Percentiles rank a stretch among this genome's conserved stretches.
These are phyloP conservation scores for Chamaecyparis obtusa DNA, from an alignment of 75 land plant genomes.

Conservation along the genomic window DNA sequence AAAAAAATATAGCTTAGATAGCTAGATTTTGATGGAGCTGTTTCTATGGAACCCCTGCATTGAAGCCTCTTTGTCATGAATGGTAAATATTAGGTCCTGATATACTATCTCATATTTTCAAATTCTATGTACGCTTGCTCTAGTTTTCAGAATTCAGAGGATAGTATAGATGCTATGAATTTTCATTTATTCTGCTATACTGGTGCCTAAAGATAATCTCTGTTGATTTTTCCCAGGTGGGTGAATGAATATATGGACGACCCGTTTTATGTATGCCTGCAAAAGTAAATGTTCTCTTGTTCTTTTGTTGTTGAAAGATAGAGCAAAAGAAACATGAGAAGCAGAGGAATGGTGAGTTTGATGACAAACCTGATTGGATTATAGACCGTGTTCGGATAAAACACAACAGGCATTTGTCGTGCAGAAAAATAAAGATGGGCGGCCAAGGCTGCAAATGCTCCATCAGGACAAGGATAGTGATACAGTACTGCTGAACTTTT, in stretches of 20 bases:
- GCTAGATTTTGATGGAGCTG: neutral
- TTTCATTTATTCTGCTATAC: neutral
- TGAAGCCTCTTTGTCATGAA: no score
- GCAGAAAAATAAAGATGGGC: slow-evolving; percentile 84
- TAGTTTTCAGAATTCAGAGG: no score
- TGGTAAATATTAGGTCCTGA: neutral
- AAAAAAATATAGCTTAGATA: neutral
- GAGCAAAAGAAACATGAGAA: neutral
- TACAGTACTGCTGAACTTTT: slow-evolving; percentile 63
- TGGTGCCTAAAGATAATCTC: no score
- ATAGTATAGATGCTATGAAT: no score
- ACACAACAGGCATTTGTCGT: slow-evolving; percentile 39
- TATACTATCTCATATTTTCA: neutral
- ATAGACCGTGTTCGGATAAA: slow-evolving; percentile 84
- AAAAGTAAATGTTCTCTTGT: no score
- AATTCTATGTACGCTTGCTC: neutral
- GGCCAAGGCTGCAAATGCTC: slow-evolving; percentile 85
- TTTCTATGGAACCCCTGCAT: neutral
- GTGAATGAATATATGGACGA: no score
- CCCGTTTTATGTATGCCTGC: no score
- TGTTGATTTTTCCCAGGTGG: no score
- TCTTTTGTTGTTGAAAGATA: neutral
- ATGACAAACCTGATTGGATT: slow-evolving; percentile 50
- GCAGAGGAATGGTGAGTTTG: no score
- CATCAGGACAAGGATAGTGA: slow-evolving; percentile 95